Conservation (phyloP, 2,329 filamentous ascomycete species). For the Fonsecaea pedrosoi region DNA sequence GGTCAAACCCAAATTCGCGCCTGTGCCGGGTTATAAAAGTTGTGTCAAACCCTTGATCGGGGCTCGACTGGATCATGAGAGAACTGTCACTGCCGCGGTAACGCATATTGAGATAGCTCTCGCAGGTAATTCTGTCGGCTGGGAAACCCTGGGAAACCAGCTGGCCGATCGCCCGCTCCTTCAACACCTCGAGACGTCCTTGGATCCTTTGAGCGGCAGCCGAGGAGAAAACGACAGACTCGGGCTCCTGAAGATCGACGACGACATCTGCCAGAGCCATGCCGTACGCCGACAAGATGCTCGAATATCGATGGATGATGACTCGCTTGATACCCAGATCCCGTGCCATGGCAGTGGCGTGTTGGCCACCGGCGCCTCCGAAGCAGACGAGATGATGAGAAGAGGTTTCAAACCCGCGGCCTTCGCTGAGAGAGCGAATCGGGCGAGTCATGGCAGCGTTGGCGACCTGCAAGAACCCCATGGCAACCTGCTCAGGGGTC, state of each 20-base stretch:
- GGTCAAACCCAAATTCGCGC: constrained; percentile 89
- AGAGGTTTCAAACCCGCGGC: constrained; percentile 41
- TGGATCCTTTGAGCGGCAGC: constrained; percentile 57
- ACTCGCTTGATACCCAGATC: constrained; percentile 51
- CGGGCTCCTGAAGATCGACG: constrained; percentile 42
- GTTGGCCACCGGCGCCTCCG: constrained; percentile 48
- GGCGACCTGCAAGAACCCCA: constrained; percentile 52
- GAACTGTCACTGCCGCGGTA: constrained; percentile 60
- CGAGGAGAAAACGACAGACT: constrained; percentile 27
- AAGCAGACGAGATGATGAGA: constrained; percentile 44
- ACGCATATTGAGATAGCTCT: constrained; percentile 56
- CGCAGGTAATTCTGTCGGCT: constrained; percentile 49
- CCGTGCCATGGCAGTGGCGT: constrained; percentile 52
- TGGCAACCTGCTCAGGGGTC: constrained; percentile 47
- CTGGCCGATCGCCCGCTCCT: constrained; percentile 61
- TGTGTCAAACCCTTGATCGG: constrained; percentile 69
- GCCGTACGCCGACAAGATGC: constrained; percentile 54
- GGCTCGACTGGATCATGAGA: constrained; percentile 50
- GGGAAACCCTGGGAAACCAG: constrained; percentile 55
- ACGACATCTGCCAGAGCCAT: constrained; percentile 53
- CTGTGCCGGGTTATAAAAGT: constrained; percentile 86
- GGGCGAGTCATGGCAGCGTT: constrained; percentile 51
- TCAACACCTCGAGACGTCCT: constrained; percentile 76
- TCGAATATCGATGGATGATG: constrained; percentile 50
- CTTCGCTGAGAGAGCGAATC: constrained; percentile 42